phyloP scores from a whole-genome alignment of 2,329 filamentous ascomycete genomes.

The Aspergillus pseudoterreus region DNA sequence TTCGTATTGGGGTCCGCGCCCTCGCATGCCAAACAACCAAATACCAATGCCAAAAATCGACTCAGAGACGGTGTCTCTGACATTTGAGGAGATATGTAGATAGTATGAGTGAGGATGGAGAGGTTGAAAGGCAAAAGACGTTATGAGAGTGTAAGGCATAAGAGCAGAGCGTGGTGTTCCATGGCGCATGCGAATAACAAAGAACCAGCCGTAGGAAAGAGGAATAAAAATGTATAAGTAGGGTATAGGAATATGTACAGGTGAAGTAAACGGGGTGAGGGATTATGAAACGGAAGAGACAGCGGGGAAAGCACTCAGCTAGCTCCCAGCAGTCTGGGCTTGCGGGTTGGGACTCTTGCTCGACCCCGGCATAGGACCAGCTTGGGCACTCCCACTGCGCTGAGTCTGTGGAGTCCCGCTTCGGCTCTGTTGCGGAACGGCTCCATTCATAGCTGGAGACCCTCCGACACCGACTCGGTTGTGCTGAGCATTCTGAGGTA shows the following conservation, averaged over 20 bases:
- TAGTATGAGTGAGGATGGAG: not conserved
- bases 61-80: too few species aligned
- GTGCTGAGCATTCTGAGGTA: slow-evolving; percentile 45
- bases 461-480: slow-evolving; percentile 37
- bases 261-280: slow-evolving; percentile 15
- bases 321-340: slow-evolving; percentile 38
- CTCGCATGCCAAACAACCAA: not conserved
- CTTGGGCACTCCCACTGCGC: slow-evolving; percentile 42
- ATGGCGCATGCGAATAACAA: not conserved
- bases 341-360: slow-evolving; percentile 42
- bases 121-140: not conserved
- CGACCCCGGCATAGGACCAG: slow-evolving; percentile 32
- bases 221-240: slow-evolving; percentile 11
- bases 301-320: slow-evolving; percentile 19
- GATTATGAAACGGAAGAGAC: not conserved
- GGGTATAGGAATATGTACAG: slow-evolving; percentile 30
- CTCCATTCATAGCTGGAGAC: slow-evolving; percentile 45
- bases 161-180: too few species aligned
- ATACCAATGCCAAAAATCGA: not conserved
- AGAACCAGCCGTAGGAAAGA: slow-evolving; percentile 1
- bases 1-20: not conserved
- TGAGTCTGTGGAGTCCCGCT: slow-evolving; percentile 46
- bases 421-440: slow-evolving; percentile 39
- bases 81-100: not conserved
- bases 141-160: too few species aligned